Evolutionary conservation across 192 early-diverging fungal species (phyloP).

Genomic region (Podila epicladia): DNA sequence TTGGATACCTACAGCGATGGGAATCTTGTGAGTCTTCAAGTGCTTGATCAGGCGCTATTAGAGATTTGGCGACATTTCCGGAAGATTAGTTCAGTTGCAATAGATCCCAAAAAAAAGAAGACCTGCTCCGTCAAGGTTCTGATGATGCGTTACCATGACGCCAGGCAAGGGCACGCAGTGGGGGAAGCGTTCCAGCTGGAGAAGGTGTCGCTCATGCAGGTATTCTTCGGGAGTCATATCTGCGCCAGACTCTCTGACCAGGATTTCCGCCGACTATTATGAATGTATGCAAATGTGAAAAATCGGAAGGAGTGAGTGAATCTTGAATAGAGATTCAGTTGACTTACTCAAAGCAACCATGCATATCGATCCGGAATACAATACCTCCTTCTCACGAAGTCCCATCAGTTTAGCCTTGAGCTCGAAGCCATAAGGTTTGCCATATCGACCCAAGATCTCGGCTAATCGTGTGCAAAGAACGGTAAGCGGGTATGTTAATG

Average conservation of each 20-base stretch:
- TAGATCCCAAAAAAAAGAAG: neutral
- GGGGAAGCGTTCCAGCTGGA: constrained; percentile 70
- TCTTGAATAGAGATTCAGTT: neutral
- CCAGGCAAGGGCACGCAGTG: constrained; percentile 72
- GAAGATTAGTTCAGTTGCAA: neutral
- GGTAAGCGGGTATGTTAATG: neutral
- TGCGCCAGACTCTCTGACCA: constrained; percentile 73
- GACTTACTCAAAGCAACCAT: too few relatives aligned
- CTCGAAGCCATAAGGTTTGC: constrained; percentile 70
- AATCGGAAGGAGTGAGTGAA: neutral
- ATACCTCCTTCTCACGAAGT: constrained; percentile 63
- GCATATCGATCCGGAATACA: too few relatives aligned
- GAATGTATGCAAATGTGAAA: constrained; percentile 8
- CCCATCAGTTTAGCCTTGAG: constrained; percentile 84
- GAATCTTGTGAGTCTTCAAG: constrained; percentile 74
- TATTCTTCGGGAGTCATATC: constrained; percentile 88
- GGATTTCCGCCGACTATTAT: constrained; percentile 63
- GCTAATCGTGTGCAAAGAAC: constrained; percentile 26
- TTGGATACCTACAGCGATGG: constrained; percentile 67
- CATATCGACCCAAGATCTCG: constrained; percentile 80
- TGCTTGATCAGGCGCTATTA: constrained; percentile 73
- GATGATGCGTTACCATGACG: constrained; percentile 60
- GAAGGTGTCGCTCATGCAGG: constrained; percentile 63
- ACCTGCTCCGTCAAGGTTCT: neutral
- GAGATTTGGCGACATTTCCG: neutral